Evolutionary conservation across 441 rosid species (phyloP).

Genomic region (Macaranga tanarius): DNA sequence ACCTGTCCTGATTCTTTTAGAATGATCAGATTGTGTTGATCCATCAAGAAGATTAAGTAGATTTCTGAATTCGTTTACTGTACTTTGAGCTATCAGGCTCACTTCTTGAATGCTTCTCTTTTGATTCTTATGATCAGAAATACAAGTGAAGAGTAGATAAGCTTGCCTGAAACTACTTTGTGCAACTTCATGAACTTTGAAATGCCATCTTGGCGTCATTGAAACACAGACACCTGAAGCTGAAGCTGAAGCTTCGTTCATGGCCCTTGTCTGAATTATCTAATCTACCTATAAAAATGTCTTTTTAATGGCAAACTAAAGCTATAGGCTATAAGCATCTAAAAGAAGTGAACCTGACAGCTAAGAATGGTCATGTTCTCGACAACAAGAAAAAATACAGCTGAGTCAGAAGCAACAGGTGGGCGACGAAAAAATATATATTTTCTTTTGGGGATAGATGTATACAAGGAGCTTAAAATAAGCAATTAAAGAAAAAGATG

Average conservation of each 20-base stretch:
- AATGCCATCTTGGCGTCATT: constrained; percentile 28
- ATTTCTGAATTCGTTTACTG: constrained; percentile 28
- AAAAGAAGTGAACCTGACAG: background rate
- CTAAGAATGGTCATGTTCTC: too few species aligned
- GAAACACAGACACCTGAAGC: constrained; percentile 26
- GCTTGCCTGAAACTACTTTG: constrained; percentile 34
- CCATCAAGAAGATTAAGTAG: constrained; percentile 34
- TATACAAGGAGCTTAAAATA: background rate
- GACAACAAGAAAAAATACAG: background rate
- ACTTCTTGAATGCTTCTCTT: constrained; percentile 32
- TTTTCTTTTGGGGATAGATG: too few species aligned
- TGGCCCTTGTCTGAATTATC: background rate
- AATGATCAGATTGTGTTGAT: constrained; percentile 9
- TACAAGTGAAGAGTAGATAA: constrained; percentile 23
- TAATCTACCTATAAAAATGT: background rate
- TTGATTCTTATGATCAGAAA: constrained; percentile 30
- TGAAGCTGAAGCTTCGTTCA: constrained; percentile 21
- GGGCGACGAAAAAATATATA: too few species aligned
- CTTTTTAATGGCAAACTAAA: constrained; percentile 4
- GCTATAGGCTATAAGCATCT: background rate
- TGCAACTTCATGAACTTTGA: constrained; percentile 30
- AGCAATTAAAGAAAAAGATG: background rate
- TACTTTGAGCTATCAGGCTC: constrained; percentile 26
- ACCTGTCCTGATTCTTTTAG: constrained; percentile 36
- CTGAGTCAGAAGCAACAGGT: background rate